A percentile compares a stretch with the other conserved stretches of the same genome.
Evolutionary conservation across 352 stramenopile genomes (phyloP).

Genomic region (Aphanomyces cochlioides): DNA sequence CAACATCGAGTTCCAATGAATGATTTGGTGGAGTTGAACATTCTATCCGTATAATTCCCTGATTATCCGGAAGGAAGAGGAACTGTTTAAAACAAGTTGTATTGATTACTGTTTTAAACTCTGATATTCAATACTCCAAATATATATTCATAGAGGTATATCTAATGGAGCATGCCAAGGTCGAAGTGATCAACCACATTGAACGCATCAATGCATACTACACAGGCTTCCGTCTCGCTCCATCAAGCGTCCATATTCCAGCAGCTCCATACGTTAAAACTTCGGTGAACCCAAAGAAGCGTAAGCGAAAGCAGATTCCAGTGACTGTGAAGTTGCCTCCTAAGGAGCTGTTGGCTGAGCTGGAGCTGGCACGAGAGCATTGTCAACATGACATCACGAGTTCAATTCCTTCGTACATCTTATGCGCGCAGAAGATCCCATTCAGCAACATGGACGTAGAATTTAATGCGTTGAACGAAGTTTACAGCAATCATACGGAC

Average conservation of each 20-base stretch:
- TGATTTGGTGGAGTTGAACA: neutral
- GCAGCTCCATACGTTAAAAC: constrained; percentile 34
- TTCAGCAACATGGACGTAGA: neutral
- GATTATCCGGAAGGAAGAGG: neutral
- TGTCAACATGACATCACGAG: neutral
- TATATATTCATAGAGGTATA: too few species aligned
- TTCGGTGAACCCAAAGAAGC: constrained; percentile 21
- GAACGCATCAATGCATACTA: constrained; percentile 58
- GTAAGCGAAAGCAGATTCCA: constrained; percentile 16
- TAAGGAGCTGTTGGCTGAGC: constrained; percentile 36
- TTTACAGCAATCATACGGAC: neutral
- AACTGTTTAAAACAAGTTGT: neutral
- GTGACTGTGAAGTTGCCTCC: constrained; percentile 41
- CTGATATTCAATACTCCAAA: neutral
- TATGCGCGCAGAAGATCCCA: too few species aligned
- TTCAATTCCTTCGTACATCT: neutral
- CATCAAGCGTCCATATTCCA: constrained; percentile 38
- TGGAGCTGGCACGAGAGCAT: constrained; percentile 27
- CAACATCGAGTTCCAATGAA: constrained; percentile 6
- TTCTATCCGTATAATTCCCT: neutral
- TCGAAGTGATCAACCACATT: constrained; percentile 45
- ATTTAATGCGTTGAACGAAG: constrained; percentile 12
- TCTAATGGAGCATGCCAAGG: constrained; percentile 7
- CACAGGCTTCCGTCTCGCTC: constrained; percentile 34
- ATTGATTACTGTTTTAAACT: neutral